Evolutionary conservation across 371 early-diverging fungal species (phyloP), one percentile per base, ranked within the genome.

Genomic region (Rhizopus sp.): DNA sequence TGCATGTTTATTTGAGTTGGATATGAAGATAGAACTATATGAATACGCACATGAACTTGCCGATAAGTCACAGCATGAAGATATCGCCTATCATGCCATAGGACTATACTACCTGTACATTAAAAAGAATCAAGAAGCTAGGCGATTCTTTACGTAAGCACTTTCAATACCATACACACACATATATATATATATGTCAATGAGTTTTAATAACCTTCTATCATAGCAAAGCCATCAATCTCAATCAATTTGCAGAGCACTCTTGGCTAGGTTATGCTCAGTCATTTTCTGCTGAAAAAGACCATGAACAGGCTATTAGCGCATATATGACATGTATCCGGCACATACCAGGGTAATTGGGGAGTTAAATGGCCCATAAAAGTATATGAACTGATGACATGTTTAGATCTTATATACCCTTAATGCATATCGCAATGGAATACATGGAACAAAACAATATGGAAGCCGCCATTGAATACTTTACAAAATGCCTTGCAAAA

Each of bases 241-340:
- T 88, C 47, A 87, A 90, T 59, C 70, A 75, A 4, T 65, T 72
- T 38, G 89, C 83, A 72, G 87, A 82, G 0, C 78, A 82, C 3
- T 87, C 85, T 1, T 92, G 93, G 93, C 60, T 94, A 17, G 92
- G 88, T 4, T 88, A 82, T 59, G 94, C 86, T 0, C 93, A 93
- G 68, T 73, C 90, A n/a, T 89, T 89, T 67, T 82, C 90, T 3
- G 65, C 74, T 7, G 90, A 89, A 56, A 86, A 86, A 0, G 88
- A 90, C 23, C 81, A 86, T 51, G 93, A 94, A 45, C 83, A 83
- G 55, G 94, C 94, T 0, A 88, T 92, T 29, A 66, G 80, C 30
- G 90, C 89, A 0, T 94, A 93, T 60, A 62, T 77, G 23, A 79
- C 78, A 0, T 87, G 89, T 39, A 68, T 77, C 13, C 75, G 80